phyloP scores from a whole-genome alignment of 2,329 filamentous ascomycete species.

The Phaeophleospora eucalypticola region DNA sequence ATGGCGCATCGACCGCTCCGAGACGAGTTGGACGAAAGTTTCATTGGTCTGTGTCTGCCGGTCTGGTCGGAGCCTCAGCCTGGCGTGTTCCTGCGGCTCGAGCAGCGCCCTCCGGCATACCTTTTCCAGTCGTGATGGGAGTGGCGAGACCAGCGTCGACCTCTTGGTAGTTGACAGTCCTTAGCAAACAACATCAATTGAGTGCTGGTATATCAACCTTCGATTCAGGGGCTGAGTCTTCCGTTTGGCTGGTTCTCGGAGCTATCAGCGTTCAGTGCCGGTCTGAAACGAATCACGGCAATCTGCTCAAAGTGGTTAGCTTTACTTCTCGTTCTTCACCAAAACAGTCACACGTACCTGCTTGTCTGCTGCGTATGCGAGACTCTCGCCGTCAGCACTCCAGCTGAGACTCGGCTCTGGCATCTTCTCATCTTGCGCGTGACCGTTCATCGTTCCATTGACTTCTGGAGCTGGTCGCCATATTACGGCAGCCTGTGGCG shows the following conservation, averaged over 20 bases:
- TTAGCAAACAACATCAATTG: too few relatives aligned
- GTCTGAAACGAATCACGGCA: constrained; percentile 21
- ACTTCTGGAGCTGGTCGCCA: constrained; percentile 26
- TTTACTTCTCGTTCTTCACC: too few relatives aligned
- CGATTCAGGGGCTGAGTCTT: constrained; percentile 7
- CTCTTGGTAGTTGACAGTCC: too few relatives aligned
- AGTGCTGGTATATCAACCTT: too few relatives aligned
- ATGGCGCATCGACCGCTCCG: constrained; percentile 17
- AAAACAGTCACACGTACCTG: constrained; percentile 44
- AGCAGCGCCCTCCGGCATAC: background rate
- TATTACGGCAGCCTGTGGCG: constrained; percentile 20
- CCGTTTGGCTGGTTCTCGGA: constrained; percentile 4
- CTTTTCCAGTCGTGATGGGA: background rate
- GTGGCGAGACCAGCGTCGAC: too few relatives aligned
- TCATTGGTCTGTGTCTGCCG: constrained; percentile 26
- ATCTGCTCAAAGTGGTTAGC: constrained; percentile 13
- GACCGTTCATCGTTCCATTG: constrained; percentile 14
- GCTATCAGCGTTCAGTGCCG: constrained; percentile 6
- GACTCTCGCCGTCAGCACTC: constrained; percentile 52
- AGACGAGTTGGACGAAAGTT: constrained; percentile 27
- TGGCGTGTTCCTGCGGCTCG: constrained; percentile 23
- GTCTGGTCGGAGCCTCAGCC: constrained; percentile 26
- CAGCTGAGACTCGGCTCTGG: constrained; percentile 42
- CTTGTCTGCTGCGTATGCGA: constrained; percentile 42
- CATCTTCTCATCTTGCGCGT: constrained; percentile 19